Percentiles rank a stretch among this genome's conserved stretches.
phyloP scores from a whole-genome alignment of 2,329 filamentous ascomycete species.

The Alternaria metachromatica region DNA sequence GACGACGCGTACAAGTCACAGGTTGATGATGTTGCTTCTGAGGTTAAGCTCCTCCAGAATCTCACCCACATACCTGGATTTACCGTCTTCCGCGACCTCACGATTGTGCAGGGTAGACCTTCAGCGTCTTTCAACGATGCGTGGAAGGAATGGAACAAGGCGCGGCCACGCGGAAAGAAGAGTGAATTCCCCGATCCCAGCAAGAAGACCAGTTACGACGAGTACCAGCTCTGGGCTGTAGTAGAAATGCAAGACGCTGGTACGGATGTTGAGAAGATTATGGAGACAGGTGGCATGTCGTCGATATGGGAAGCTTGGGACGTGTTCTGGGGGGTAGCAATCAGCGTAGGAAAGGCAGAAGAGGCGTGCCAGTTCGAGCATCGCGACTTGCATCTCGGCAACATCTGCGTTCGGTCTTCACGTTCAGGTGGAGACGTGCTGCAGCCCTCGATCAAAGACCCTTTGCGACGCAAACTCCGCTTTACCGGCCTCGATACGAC shows the following conservation, averaged over 20 bases:
- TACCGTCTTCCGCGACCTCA: conserved; percentile 65
- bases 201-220: conserved; percentile 60
- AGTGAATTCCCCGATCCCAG: conserved; percentile 64
- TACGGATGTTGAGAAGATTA: conserved; percentile 57
- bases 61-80: conserved; percentile 68
- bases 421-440: conserved; percentile 32
- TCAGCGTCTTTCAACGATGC: conserved; percentile 57
- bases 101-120: conserved; percentile 64
- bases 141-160: conserved; percentile 55
- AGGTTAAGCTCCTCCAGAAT: conserved; percentile 62
- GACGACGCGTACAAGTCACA: conserved; percentile 51
- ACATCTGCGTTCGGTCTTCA: conserved; percentile 62
- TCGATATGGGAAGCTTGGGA: conserved; percentile 62
- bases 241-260: conserved; percentile 72
- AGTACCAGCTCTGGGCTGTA: conserved; percentile 67
- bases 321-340: conserved; percentile 70
- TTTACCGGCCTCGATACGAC: conserved; percentile 66
- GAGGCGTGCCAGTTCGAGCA: conserved; percentile 68
- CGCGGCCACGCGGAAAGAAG: conserved; percentile 52
- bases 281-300: conserved; percentile 44
- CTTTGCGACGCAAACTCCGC: conserved; percentile 52
- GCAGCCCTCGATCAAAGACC: conserved; percentile 44
- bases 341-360: conserved; percentile 67
- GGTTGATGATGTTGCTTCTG: conserved; percentile 53
- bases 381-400: conserved; percentile 71